Conservation (phyloP, 2,329 filamentous ascomycete species). For the Alternaria postmessia region DNA sequence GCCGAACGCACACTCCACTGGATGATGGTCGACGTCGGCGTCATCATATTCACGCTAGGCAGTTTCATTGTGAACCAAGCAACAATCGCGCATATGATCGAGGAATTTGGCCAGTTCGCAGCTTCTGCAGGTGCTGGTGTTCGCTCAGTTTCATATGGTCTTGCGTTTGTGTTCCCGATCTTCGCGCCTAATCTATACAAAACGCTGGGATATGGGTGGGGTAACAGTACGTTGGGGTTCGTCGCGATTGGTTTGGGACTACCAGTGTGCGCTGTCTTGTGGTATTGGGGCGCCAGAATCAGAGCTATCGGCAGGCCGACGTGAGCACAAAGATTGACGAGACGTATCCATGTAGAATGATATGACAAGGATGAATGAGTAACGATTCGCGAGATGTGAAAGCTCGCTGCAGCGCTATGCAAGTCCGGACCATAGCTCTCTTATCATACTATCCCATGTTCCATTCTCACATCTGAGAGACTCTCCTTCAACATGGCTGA, state of each 20-base stretch:
- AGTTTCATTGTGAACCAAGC: neutral
- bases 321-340: neutral
- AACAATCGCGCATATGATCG: conserved; percentile 36
- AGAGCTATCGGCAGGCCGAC: too few species aligned
- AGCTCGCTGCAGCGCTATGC: too few species aligned
- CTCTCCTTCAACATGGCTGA: too few species aligned
- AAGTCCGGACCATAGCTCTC: too few species aligned
- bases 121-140: conserved; percentile 16
- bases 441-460: too few species aligned
- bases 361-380: too few species aligned
- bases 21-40: conserved; percentile 62
- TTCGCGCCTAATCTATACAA: conserved; percentile 47
- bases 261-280: neutral
- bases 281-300: too few species aligned
- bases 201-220: conserved; percentile 47
- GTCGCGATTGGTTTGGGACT: conserved; percentile 20
- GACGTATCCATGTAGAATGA: too few species aligned
- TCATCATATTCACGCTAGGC: conserved; percentile 47
- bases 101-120: conserved; percentile 22
- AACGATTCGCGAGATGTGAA: too few species aligned
- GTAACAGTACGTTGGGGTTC: conserved; percentile 37
- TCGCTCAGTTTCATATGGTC: conserved; percentile 19
- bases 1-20: conserved; percentile 60
- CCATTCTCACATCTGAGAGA: too few species aligned
- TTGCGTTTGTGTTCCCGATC: conserved; percentile 45